Base-by-base conservation (phyloP, 768 basidiomycete species). In the Boletus patriciae region DNA sequence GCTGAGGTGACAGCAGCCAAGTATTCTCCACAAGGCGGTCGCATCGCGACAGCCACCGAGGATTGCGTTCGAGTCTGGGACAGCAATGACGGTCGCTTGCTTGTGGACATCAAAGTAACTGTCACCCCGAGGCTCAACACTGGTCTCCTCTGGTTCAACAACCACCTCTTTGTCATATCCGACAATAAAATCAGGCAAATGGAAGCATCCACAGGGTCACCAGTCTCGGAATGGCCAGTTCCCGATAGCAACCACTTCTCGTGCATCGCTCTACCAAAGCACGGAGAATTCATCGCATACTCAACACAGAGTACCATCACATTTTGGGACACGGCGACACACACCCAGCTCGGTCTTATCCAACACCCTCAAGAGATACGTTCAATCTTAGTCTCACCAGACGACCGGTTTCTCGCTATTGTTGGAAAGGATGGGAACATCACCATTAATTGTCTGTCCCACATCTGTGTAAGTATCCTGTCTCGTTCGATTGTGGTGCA, bases 61-160 rank as follows among this genome's bases (percentile, higher is more conserved):
- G 7, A 25, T 5, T 23, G 9, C 11, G 42, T 52, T 27, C 47
- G n/a, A 4, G 44, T 60, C 46, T 60, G 29, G 16, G 38, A 59
- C 44, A 43, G 34, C 23, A 1, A 7, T n/a, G 4, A 50, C 19
- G 34, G 52, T 18, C 6, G 4, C 1, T 18, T 33, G 18, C 46
- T 60, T 5, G 1, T 27, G 16, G 33, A 55, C 4, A 15, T 49
- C 12, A 1, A 7, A 1, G 29, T 19, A 7, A 2, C 2, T 1
- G 57, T 48, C 1, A 23, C 21, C 5, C 25, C 44, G 12, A 0
- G 1, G 0, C 15, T 37, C 38, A n/a, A n/a, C n/a, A n/a, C n/a
- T n/a, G n/a, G n/a, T n/a, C 56, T 58, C 16, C 34, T 57, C 37
- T 62, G 62, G 60, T 48, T 21, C 0, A 40, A 46, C 2, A 27